Base-by-base conservation (phyloP, 139 green algal genomes). In the Marvania coccoides region DNA sequence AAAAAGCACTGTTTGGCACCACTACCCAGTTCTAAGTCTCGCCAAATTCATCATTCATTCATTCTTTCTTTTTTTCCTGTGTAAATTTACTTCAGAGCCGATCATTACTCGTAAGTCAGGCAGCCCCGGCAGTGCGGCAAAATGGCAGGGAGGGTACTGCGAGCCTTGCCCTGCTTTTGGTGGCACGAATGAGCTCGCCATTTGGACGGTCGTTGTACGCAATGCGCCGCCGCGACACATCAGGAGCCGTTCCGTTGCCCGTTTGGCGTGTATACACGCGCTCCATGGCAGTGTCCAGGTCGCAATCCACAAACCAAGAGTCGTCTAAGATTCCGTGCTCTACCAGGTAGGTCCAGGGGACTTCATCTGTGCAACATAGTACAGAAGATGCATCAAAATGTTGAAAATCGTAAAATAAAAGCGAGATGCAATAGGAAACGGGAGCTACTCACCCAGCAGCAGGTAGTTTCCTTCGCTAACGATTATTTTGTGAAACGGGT, bases 381-480 rank as follows among this genome's bases (percentile, higher is more conserved):
- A n/a, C n/a, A n/a, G n/a, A n/a, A n/a, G n/a, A n/a, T n/a, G n/a
- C n/a, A n/a, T n/a, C n/a, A n/a, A n/a, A n/a, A n/a, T n/a, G n/a
- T n/a, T n/a, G n/a, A n/a, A n/a, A n/a, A n/a, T n/a, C n/a, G n/a
- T n/a, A n/a, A n/a, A n/a, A n/a, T n/a, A n/a, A n/a, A n/a, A n/a
- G n/a, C n/a, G n/a, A n/a, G n/a, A n/a, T n/a, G n/a, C n/a, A n/a
- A n/a, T 23, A 8, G 7, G 10, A n/a, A 5, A 47, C 35, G 15
- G 29, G 8, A 24, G 36, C 9, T 12, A 5, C 33, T 62, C 28
- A 56, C 79, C 72, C 26, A 98, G 76, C 36, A 96, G 76, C 39
- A 97, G 33, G 59, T 98, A 98, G 72, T 95, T 95, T 29, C 92
- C 92, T 66, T 95, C 90, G 4, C 87, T 60, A 8, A 94, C 10